These are phyloP conservation scores for Alternaria metachromatica DNA, from an alignment of 2,329 filamentous ascomycete species.

Conservation along the genomic window DNA sequence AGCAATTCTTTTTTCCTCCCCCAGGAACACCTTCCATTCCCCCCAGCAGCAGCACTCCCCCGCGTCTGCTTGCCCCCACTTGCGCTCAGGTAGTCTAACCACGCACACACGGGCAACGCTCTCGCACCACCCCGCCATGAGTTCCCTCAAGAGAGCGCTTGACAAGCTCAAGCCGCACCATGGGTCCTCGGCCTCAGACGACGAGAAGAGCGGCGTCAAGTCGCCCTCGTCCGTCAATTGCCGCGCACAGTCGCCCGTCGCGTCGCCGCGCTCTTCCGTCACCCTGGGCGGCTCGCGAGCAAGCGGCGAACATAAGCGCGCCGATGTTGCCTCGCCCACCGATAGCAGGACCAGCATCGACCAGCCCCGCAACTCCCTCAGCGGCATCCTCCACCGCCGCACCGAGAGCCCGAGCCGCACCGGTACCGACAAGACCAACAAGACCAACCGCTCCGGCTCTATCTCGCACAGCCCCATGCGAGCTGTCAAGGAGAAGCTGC, in stretches of 20 bases:
- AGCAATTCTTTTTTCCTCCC: not conserved
- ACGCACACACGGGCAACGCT: slow-evolving; percentile 34
- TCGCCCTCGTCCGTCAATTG: slow-evolving; percentile 39
- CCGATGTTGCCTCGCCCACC: slow-evolving; percentile 32
- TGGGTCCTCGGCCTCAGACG: slow-evolving; percentile 43
- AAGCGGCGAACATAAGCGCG: slow-evolving; percentile 45
- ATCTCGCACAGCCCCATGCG: slow-evolving; percentile 47
- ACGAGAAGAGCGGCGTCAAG: slow-evolving; percentile 42
- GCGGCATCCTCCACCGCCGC: slow-evolving; percentile 45
- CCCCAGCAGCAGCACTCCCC: slow-evolving; percentile 10
- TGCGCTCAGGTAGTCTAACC: slow-evolving; percentile 36
- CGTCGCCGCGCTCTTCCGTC: slow-evolving; percentile 38
- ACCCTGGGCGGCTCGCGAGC: slow-evolving; percentile 36
- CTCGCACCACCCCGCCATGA: slow-evolving; percentile 22
- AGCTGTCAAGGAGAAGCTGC: slow-evolving; percentile 50
- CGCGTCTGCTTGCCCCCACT: slow-evolving; percentile 34
- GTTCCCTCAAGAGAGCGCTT: slow-evolving; percentile 56
- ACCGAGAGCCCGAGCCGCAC: slow-evolving; percentile 46
- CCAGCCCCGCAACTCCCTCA: slow-evolving; percentile 34
- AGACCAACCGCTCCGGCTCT: slow-evolving; percentile 35
- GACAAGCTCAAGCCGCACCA: slow-evolving; percentile 51
- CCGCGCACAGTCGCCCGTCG: slow-evolving; percentile 26
- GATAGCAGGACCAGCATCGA: slow-evolving; percentile 44
- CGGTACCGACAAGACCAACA: slow-evolving; percentile 28
- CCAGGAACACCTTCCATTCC: not conserved